Base-by-base conservation (phyloP, 805 yeast genomes). In the Saccharomycopsis guyanensis region DNA sequence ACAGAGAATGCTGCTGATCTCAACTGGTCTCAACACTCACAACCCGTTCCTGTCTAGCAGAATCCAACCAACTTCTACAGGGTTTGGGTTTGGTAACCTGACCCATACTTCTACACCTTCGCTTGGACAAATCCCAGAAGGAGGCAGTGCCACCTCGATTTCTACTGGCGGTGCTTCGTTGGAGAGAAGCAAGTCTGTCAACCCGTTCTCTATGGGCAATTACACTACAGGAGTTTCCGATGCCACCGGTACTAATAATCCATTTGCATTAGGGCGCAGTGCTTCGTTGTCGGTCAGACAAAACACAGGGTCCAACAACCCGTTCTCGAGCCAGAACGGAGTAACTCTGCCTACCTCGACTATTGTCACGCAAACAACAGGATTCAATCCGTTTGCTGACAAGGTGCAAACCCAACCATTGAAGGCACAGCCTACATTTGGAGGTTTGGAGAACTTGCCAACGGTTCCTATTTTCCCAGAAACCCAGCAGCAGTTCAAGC, bases 401-500 rank as follows among this genome's bases (percentile, higher is more conserved):
- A 72, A 10, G 62, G 57, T 36, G 55, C 66, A 34, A 63, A 34
- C 31, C 13, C 45, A 27, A n/a, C 47, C 49, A 3, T 42, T 73
- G 54, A 63, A 68, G 55, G 65, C 70, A 13, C 82, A 76, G 56
- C 72, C 77, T 2, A 81, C 87, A 1, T 83, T 86, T 29, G 91
- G 89, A 3, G 91, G 89, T 0, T 69, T 80, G 50, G 89, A 83
- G 57, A 66, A 66, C 42, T 60, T 82, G 38, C 81, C 81, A 7
- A 82, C 88, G 0, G 64, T 74, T 3, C 75, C 87, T 2, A 84
- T 80, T 6, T 83, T 81, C 55, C 86, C 86, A 0, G 78, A 79
- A 54, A 78, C 85, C 6, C 76, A 74, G 54, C 65, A 64, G 43
- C 70, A 65, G 33, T 35, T 31, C 20, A n/a, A 29, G 15, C 36